Conservation (phyloP, 805 yeast genomes). For the Hanseniaspora meyeri region DNA sequence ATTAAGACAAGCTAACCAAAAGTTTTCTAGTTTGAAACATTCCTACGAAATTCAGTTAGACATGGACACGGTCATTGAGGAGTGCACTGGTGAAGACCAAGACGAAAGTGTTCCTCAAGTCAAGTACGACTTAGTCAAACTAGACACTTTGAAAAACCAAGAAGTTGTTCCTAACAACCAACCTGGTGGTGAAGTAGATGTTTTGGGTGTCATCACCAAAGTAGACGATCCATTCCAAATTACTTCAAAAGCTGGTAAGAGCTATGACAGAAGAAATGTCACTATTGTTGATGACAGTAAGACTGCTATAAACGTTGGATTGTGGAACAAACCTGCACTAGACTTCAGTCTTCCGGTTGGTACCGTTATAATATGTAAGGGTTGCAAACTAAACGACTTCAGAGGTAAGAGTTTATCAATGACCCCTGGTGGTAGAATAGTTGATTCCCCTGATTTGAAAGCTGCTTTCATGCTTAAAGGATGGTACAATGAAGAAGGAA, state of each 20-base stretch:
- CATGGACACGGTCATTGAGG: conserved; percentile 63
- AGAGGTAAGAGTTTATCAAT: conserved; percentile 74
- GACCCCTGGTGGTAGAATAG: conserved; percentile 62
- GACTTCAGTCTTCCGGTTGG: conserved; percentile 65
- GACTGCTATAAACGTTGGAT: conserved; percentile 60
- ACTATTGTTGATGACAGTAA: conserved; percentile 75
- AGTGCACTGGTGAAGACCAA: conserved; percentile 41
- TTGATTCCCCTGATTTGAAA: conserved; percentile 74
- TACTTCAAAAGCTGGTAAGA: conserved; percentile 80
- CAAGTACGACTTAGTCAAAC: conserved; percentile 60
- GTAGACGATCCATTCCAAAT: conserved; percentile 67
- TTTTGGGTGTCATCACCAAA: conserved; percentile 70
- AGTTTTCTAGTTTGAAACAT: conserved; percentile 70
- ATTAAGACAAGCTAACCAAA: conserved; percentile 71
- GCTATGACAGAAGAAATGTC: conserved; percentile 84
- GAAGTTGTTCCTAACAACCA: conserved; percentile 40
- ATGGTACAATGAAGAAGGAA: conserved; percentile 83
- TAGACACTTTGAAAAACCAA: conserved; percentile 51
- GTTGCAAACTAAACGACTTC: conserved; percentile 78
- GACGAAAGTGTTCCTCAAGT: conserved; percentile 63
- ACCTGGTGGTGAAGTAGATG: conserved; percentile 53
- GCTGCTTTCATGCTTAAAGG: conserved; percentile 84
- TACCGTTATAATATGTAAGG: conserved; percentile 82
- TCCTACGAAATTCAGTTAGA: conserved; percentile 80
- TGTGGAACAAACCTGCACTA: conserved; percentile 82